Evolutionary conservation across 1,284 basidiomycete genomes (phyloP).

Genomic region (Apiotrichum sp.): DNA sequence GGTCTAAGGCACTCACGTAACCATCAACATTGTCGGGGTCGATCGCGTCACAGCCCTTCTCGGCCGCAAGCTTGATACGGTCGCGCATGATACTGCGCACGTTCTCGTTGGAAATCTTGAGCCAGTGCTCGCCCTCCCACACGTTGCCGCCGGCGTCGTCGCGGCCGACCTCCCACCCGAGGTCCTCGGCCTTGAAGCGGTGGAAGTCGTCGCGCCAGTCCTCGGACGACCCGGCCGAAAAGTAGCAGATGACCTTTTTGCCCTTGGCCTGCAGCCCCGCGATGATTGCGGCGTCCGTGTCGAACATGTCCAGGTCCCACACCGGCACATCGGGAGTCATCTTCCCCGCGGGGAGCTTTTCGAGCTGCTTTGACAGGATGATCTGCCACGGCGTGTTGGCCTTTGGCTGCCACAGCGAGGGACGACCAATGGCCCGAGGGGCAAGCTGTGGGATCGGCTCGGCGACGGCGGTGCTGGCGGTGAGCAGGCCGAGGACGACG

Average conservation of each 20-base stretch:
- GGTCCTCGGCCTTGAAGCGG: not conserved
- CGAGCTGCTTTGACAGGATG: not conserved
- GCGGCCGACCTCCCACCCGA: not conserved
- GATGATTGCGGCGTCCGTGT: slow-evolving; percentile 2
- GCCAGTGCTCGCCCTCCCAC: slow-evolving; percentile 10
- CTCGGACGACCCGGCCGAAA: slow-evolving; percentile 40
- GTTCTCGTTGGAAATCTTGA: not conserved
- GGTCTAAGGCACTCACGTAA: slow-evolving; percentile 11
- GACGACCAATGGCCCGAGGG: no score
- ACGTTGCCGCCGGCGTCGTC: not conserved
- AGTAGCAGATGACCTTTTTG: slow-evolving; percentile 45
- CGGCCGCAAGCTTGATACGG: slow-evolving; percentile 28
- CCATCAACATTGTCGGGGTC: slow-evolving; percentile 44
- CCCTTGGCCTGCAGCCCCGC: slow-evolving; percentile 18
- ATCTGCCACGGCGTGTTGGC: slow-evolving; percentile 9
- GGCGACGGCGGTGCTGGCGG: no score
- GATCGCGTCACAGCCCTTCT: slow-evolving; percentile 43
- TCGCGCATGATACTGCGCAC: slow-evolving; percentile 4
- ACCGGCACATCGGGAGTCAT: slow-evolving; percentile 2
- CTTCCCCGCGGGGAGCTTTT: not conserved
- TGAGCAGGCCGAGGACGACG: no score
- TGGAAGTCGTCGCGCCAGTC: slow-evolving; percentile 6
- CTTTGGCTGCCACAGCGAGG: not conserved
- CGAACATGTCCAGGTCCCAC: slow-evolving; percentile 11
- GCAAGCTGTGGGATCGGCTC: no score